These are phyloP conservation scores for Crucihimalaya himalaica DNA, from an alignment of 345 rosid genomes.

Conservation along the genomic window DNA sequence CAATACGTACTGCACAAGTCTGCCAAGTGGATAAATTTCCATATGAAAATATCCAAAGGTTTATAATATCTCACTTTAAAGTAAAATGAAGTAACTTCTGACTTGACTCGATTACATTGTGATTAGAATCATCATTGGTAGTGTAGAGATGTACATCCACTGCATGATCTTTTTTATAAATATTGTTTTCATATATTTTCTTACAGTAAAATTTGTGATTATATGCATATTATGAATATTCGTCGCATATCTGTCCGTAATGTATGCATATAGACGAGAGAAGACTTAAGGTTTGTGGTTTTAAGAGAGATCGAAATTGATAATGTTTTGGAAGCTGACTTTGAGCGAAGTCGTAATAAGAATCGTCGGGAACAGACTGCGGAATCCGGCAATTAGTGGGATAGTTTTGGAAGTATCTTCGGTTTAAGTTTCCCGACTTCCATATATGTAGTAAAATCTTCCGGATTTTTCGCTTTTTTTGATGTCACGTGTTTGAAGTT, in stretches of 20 bases:
- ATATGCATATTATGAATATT: background rate
- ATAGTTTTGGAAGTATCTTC: constrained; percentile 34
- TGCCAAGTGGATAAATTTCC: constrained; percentile 12
- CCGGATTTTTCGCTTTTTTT: constrained; percentile 17
- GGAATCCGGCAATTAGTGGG: constrained; percentile 32
- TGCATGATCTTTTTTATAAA: background rate
- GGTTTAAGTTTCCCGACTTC: constrained; percentile 19
- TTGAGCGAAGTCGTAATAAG: constrained; percentile 5
- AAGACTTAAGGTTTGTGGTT: background rate
- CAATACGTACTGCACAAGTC: constrained; percentile 13
- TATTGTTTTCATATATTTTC: background rate
- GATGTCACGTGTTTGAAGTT: constrained; percentile 37
- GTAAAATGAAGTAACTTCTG: background rate
- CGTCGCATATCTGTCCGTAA: too few relatives aligned
- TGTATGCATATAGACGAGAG: background rate
- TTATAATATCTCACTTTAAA: background rate
- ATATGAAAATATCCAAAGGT: background rate
- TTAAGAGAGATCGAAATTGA: background rate
- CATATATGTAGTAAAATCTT: constrained; percentile 11
- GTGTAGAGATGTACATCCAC: background rate
- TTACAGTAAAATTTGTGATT: background rate
- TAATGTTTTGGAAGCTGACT: constrained; percentile 24
- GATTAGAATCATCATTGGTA: background rate
- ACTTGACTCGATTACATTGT: background rate
- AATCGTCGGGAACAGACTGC: constrained; percentile 27